Conservation (phyloP, 495 filamentous ascomycete genomes). For the Penicillium cosmopolitanum region DNA sequence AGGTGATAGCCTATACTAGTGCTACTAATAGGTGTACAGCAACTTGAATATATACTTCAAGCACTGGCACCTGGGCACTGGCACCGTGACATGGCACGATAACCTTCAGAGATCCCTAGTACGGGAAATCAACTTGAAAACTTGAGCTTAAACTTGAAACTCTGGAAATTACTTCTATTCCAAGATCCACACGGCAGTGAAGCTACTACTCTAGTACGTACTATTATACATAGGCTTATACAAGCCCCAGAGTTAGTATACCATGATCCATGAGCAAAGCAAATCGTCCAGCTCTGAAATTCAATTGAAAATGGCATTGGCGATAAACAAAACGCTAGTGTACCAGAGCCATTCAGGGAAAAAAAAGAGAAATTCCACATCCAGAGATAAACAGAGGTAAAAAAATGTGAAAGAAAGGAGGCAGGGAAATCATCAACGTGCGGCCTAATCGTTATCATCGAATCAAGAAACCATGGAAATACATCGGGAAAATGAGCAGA, state of each 20-base stretch:
- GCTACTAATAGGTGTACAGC: no score
- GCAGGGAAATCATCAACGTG: slow-evolving; percentile 19
- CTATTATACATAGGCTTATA: no score
- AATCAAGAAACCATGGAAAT: slow-evolving; percentile 21
- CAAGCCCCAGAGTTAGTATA: background rate
- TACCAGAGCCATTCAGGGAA: slow-evolving; percentile 5
- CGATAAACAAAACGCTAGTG: slow-evolving; percentile 12
- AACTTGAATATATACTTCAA: no score
- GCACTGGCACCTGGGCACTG: no score
- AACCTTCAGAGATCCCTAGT: no score
- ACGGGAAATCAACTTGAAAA: no score
- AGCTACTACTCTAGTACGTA: background rate
- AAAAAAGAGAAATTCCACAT: slow-evolving; percentile 8
- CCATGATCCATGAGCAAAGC: background rate
- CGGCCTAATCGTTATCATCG: slow-evolving; percentile 17
- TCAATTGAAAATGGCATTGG: slow-evolving; percentile 5
- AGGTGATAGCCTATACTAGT: no score
- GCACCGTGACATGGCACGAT: no score
- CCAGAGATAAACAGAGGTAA: slow-evolving; percentile 1
- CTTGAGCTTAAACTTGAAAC: no score
- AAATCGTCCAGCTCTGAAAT: background rate
- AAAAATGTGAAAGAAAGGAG: slow-evolving; percentile 18
- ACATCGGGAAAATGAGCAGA: slow-evolving; percentile 13
- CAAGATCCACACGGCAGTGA: no score
- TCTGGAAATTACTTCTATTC: no score